phyloP scores from a whole-genome alignment of 768 basidiomycete genomes.

The Artomyces pyxidatus region DNA sequence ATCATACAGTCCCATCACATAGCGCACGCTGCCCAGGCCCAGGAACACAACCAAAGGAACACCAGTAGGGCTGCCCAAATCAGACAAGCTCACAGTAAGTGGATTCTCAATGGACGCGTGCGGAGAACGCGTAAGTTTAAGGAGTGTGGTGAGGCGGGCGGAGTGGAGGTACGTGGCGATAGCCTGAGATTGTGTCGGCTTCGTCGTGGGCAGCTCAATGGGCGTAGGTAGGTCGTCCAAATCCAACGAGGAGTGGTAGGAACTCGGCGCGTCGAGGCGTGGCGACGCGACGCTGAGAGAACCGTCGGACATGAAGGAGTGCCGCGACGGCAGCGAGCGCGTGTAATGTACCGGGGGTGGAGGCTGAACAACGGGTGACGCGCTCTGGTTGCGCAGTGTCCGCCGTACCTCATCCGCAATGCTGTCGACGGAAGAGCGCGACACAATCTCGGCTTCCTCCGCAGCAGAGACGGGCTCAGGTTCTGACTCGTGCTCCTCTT shows the following conservation, averaged over 20 bases:
- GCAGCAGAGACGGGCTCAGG: conserved; percentile 42
- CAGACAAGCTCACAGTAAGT: conserved; percentile 85
- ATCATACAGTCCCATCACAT: conserved; percentile 92
- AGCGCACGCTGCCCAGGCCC: conserved; percentile 89
- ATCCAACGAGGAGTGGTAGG: conserved; percentile 13
- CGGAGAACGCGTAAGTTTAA: conserved; percentile 71
- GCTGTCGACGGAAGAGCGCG: conserved; percentile 83
- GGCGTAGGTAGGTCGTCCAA: conserved; percentile 29
- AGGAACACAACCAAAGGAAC: conserved; percentile 88
- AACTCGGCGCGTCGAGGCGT: conserved; percentile 1
- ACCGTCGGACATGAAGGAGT: conserved; percentile 16
- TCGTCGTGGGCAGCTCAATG: conserved; percentile 33
- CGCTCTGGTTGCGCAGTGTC: conserved; percentile 55
- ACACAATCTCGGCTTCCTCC: conserved; percentile 57
- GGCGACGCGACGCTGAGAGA: conserved; percentile 4
- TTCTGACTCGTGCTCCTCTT: conserved; percentile 40
- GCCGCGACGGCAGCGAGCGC: conserved; percentile 20
- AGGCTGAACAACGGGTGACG: conserved; percentile 28
- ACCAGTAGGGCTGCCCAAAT: conserved; percentile 80
- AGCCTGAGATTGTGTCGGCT: conserved; percentile 51
- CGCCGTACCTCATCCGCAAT: conserved; percentile 75
- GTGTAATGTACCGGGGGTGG: conserved; percentile 16
- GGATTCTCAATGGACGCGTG: conserved; percentile 71
- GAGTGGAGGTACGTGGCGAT: conserved; percentile 87
- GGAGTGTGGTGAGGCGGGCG: conserved; percentile 70